These are phyloP conservation scores for Colletotrichum siamense DNA, from an alignment of 2,329 filamentous ascomycete genomes.

Conservation along the genomic window DNA sequence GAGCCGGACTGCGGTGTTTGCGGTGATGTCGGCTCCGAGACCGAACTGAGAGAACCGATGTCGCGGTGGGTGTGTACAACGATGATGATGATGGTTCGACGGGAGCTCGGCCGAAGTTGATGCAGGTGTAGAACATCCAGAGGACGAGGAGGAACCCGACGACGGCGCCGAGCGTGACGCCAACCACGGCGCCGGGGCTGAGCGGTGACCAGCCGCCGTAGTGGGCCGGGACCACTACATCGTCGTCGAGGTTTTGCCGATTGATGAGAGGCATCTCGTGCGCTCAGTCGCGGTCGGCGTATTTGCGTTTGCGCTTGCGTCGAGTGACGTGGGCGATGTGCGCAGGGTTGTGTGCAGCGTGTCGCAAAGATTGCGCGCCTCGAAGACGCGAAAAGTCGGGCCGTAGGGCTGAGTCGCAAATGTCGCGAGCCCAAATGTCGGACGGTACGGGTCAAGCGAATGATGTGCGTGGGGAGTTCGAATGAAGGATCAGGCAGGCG, in stretches of 20 bases:
- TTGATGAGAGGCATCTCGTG: constrained; percentile 9
- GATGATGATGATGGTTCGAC: constrained; percentile 24
- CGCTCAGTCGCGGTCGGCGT: neutral
- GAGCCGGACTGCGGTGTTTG: constrained; percentile 10
- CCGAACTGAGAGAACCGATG: constrained; percentile 25
- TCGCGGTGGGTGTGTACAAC: constrained; percentile 24
- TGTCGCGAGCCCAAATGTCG: neutral
- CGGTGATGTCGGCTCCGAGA: constrained; percentile 17
- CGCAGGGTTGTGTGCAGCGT: neutral
- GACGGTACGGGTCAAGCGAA: neutral
- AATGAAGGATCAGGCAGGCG: neutral
- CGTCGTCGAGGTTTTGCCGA: constrained; percentile 14
- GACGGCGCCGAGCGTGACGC: constrained; percentile 50
- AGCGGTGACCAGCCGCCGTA: constrained; percentile 39
- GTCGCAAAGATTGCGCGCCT: neutral
- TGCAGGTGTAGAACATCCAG: constrained; percentile 55
- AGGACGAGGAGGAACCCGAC: constrained; percentile 59
- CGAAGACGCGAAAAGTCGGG: neutral
- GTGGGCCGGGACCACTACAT: constrained; percentile 37
- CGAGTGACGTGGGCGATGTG: neutral
- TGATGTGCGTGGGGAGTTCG: neutral
- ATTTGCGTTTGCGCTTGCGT: neutral
- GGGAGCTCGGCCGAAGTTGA: constrained; percentile 45
- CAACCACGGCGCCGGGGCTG: constrained; percentile 47
- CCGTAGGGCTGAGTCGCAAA: neutral